Evolutionary conservation across 345 rosid genomes (phyloP).

Genomic region (Jatropha curcas): DNA sequence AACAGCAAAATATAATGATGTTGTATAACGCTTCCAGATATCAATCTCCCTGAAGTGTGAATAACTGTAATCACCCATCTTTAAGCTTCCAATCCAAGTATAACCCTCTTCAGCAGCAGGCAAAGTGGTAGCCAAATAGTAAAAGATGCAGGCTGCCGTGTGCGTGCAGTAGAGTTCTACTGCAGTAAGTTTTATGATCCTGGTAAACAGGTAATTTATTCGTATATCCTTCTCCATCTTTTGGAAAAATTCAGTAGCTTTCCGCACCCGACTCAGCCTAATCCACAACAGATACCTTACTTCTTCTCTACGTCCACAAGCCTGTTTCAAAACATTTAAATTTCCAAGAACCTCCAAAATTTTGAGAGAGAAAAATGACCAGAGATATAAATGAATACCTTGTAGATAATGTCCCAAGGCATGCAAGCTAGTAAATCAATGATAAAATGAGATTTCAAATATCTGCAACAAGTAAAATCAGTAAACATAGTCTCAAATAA

Average conservation of each 20-base stretch:
- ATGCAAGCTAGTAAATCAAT: slow-evolving; percentile 68
- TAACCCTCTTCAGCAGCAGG: slow-evolving; percentile 64
- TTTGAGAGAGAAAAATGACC: background rate
- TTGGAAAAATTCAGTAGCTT: slow-evolving; percentile 49
- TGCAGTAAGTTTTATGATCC: slow-evolving; percentile 69
- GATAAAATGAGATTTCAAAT: slow-evolving; percentile 69
- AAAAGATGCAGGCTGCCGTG: slow-evolving; percentile 89
- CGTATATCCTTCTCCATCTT: slow-evolving; percentile 74
- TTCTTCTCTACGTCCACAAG: slow-evolving; percentile 54
- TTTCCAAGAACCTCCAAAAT: background rate
- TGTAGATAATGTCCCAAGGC: slow-evolving; percentile 84
- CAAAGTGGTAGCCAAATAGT: slow-evolving; percentile 77
- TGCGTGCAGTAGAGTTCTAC: slow-evolving; percentile 87
- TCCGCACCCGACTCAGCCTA: slow-evolving; percentile 68
- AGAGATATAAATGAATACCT: slow-evolving; percentile 42
- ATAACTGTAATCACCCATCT: slow-evolving; percentile 75
- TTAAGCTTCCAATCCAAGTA: slow-evolving; percentile 90
- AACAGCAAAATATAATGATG: slow-evolving; percentile 80
- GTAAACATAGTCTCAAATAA: background rate
- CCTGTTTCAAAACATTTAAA: slow-evolving; percentile 36
- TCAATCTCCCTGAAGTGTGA: slow-evolving; percentile 70
- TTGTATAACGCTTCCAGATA: slow-evolving; percentile 76
- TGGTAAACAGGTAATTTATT: slow-evolving; percentile 66
- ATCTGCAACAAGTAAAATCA: slow-evolving; percentile 39
- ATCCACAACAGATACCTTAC: slow-evolving; percentile 81